Percentiles rank a stretch among this genome's conserved stretches.
Evolutionary conservation across 2,329 filamentous ascomycete species (phyloP).

Genomic region (Fusarium virguliforme): DNA sequence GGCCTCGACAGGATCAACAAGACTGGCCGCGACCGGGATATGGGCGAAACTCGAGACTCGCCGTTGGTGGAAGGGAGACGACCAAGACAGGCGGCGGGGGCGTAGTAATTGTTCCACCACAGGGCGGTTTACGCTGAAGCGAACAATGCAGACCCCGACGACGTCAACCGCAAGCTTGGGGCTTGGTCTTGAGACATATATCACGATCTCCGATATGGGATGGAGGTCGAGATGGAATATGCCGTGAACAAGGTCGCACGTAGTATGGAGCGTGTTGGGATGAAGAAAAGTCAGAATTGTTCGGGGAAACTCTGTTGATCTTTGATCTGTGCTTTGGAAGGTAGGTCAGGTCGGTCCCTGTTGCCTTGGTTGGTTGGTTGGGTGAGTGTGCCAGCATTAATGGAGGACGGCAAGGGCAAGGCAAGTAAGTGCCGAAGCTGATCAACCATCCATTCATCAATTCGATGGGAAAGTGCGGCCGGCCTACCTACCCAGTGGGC

Average conservation of each 20-base stretch:
- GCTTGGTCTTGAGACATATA: slow-evolving; percentile 22
- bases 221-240: neutral
- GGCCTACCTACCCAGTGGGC: neutral
- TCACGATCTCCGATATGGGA: slow-evolving; percentile 6
- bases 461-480: slow-evolving; percentile 8
- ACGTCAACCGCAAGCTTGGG: slow-evolving; percentile 35
- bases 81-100: slow-evolving; percentile 40
- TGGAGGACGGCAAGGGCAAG: slow-evolving; percentile 9
- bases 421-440: slow-evolving; percentile 22
- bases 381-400: slow-evolving; percentile 6
- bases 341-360: slow-evolving; percentile 14
- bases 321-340: slow-evolving; percentile 11
- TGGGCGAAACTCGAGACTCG: slow-evolving; percentile 31
- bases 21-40: slow-evolving; percentile 43
- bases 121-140: slow-evolving; percentile 33
- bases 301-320: slow-evolving; percentile 12
- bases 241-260: slow-evolving; percentile 5
- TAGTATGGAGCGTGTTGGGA: slow-evolving; percentile 2
- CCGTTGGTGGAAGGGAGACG: slow-evolving; percentile 52
- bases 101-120: slow-evolving; percentile 54
- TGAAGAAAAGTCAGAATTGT: slow-evolving; percentile 2
- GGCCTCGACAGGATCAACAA: slow-evolving; percentile 40
- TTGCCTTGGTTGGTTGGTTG: slow-evolving; percentile 1
- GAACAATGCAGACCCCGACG: slow-evolving; percentile 35
- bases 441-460: neutral